Conservation (phyloP, 371 early-diverging fungal species). For the Mucor ambiguus region DNA sequence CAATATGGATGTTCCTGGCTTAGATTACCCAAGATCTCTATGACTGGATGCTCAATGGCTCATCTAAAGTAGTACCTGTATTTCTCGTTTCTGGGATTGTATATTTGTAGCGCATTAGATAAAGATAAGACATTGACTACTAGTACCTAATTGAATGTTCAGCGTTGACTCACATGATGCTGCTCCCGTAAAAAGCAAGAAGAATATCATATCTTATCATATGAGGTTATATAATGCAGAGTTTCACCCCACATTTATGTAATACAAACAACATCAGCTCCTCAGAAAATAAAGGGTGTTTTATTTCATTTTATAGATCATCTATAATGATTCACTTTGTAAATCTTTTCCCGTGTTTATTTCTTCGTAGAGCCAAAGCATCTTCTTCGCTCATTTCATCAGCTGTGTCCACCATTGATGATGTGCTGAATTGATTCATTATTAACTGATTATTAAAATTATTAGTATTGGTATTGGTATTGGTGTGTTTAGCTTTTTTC, state of each 20-base stretch:
- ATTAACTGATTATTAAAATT: neutral
- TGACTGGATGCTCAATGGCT: neutral
- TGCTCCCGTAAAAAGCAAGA: neutral
- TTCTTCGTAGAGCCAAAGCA: neutral
- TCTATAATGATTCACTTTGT: neutral
- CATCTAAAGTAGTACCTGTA: neutral
- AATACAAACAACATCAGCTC: neutral
- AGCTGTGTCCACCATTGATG: neutral
- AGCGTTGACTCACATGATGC: neutral
- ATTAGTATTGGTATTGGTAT: conserved; percentile 3
- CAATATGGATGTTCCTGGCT: neutral
- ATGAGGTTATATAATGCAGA: neutral
- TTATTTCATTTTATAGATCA: neutral
- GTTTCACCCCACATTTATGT: neutral
- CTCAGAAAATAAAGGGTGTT: neutral
- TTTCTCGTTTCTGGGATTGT: neutral
- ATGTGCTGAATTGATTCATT: neutral
- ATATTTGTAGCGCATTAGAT: neutral
- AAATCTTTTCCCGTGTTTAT: conserved; percentile 8
- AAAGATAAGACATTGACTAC: conserved; percentile 7
- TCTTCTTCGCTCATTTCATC: conserved; percentile 9
- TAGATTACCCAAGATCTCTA: neutral
- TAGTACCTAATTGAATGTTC: neutral
- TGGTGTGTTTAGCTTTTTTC: neutral
- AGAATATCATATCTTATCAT: conserved; percentile 6